Conservation (phyloP, 2,329 filamentous ascomycete species). For the Trichoderma hamatum region DNA sequence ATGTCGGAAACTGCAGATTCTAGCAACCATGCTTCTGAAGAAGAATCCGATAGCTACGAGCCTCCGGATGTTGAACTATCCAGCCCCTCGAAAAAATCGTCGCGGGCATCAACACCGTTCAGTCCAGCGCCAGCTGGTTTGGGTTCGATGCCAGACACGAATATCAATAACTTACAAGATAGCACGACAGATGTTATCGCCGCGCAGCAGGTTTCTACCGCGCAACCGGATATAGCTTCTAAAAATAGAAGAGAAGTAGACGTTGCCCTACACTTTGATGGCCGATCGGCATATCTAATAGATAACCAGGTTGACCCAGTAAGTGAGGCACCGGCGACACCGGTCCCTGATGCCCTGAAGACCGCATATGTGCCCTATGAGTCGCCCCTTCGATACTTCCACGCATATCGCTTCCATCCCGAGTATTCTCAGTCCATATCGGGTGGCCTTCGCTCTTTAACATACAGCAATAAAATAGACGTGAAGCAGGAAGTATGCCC, state of each 20-base stretch:
- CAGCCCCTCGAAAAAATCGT: neutral
- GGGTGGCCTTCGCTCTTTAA: conserved; percentile 84
- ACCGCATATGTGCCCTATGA: conserved; percentile 65
- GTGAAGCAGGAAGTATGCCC: conserved; percentile 73
- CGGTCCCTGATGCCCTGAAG: conserved; percentile 20
- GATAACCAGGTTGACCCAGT: conserved; percentile 30
- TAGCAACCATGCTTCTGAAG: conserved; percentile 46
- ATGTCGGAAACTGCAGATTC: conserved; percentile 32
- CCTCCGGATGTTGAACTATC: conserved; percentile 49
- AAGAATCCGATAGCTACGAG: conserved; percentile 57
- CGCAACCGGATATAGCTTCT: conserved; percentile 32
- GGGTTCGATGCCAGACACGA: conserved; percentile 33
- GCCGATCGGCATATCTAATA: conserved; percentile 30
- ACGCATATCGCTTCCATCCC: conserved; percentile 87
- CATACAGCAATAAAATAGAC: conserved; percentile 91
- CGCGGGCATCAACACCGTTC: conserved; percentile 19
- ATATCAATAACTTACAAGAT: conserved; percentile 35
- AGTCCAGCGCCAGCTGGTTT: conserved; percentile 30
- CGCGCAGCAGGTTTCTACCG: conserved; percentile 40
- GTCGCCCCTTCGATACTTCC: conserved; percentile 81
- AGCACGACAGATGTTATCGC: conserved; percentile 32
- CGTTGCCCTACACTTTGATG: conserved; percentile 11
- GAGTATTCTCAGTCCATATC: conserved; percentile 68
- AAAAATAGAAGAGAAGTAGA: conserved; percentile 50
- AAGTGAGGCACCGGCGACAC: conserved; percentile 2